These are phyloP conservation scores for Botrytis porri DNA, from an alignment of 2,329 filamentous ascomycete genomes.

Conservation along the genomic window DNA sequence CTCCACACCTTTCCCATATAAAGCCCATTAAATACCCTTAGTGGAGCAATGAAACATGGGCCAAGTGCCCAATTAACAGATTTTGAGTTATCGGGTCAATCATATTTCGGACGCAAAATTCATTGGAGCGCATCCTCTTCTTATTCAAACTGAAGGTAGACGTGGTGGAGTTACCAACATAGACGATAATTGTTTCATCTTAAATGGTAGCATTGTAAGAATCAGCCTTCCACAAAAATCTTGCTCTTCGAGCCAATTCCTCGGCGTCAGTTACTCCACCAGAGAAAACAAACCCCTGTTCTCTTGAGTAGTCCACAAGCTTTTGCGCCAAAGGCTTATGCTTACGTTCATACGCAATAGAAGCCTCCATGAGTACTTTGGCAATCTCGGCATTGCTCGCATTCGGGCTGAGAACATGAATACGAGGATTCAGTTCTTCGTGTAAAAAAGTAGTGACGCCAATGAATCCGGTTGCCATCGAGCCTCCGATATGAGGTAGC, in stretches of 20 bases:
- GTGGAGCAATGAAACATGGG: background rate
- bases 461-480: conserved; percentile 23
- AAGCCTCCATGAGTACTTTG: conserved; percentile 10
- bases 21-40: background rate
- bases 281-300: conserved; percentile 21
- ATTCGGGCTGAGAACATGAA: conserved; percentile 10
- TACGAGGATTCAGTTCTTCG: conserved; percentile 21
- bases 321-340: conserved; percentile 21
- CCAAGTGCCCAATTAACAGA: conserved; percentile 34
- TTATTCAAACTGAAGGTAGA: background rate
- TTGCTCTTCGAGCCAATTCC: conserved; percentile 19
- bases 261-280: conserved; percentile 19
- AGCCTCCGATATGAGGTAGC: conserved; percentile 23
- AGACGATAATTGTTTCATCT: background rate
- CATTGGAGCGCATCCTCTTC: background rate
- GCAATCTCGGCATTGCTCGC: conserved; percentile 23
- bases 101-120: background rate
- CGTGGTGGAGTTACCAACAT: background rate
- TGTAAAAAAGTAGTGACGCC: conserved; percentile 21
- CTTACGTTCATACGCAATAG: conserved; percentile 19
- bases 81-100: background rate
- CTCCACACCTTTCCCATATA: background rate
- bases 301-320: conserved; percentile 21
- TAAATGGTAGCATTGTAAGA: conserved; percentile 9
- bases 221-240: conserved; percentile 22